These are phyloP conservation scores for Periconia digitata DNA, from an alignment of 2,329 filamentous ascomycete genomes.

Conservation along the genomic window DNA sequence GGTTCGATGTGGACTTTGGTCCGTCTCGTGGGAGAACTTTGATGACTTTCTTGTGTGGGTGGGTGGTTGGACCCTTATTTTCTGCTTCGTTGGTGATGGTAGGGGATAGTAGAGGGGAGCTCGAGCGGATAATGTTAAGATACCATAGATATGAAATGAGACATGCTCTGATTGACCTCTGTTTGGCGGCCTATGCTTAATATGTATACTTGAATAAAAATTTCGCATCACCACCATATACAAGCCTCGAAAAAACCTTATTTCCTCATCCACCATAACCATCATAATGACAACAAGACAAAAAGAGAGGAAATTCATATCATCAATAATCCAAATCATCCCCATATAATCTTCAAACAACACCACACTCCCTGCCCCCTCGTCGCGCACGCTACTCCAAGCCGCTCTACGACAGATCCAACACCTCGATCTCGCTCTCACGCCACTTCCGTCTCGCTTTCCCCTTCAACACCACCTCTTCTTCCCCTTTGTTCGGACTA, in stretches of 20 bases:
- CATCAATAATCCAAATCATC: too few relatives aligned
- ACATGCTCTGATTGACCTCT: not conserved
- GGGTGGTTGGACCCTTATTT: not conserved
- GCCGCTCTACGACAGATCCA: conserved; percentile 27
- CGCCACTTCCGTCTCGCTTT: conserved; percentile 35
- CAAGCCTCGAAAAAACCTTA: too few relatives aligned
- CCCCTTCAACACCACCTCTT: conserved; percentile 15
- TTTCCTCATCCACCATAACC: too few relatives aligned
- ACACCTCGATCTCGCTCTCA: conserved; percentile 39
- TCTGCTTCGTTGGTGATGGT: too few relatives aligned
- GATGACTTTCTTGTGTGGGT: too few relatives aligned
- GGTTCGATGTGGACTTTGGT: too few relatives aligned
- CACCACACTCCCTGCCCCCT: not conserved
- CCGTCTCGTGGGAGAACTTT: too few relatives aligned
- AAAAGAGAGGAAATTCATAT: too few relatives aligned
- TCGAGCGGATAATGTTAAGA: not conserved
- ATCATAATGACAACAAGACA: too few relatives aligned
- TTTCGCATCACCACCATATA: too few relatives aligned
- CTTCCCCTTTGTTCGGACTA: conserved; percentile 8
- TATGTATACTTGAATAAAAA: too few relatives aligned
- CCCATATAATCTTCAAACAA: not conserved
- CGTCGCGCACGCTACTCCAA: not conserved
- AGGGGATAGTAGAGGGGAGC: not conserved
- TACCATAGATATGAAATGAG: not conserved
- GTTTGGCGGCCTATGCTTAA: not conserved